These are phyloP conservation scores for Vanderwaltozyma yarrowii DNA, from an alignment of 805 yeast species.

Conservation along the genomic window DNA sequence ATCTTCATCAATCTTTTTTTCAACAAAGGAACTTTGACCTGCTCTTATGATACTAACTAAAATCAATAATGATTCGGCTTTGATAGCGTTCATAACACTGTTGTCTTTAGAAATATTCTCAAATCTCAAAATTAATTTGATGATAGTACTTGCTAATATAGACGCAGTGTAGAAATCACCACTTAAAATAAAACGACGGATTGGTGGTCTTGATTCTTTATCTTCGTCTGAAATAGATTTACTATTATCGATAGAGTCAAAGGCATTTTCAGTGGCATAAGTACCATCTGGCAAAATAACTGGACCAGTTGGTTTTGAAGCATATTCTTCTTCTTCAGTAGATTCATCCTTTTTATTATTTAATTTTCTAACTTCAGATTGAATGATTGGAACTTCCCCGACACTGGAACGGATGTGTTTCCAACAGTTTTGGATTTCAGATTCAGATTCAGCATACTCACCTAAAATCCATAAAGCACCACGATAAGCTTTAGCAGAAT, in stretches of 20 bases:
- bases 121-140: conserved; percentile 76
- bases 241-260: conserved; percentile 85
- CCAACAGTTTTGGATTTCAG: conserved; percentile 78
- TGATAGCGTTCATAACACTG: conserved; percentile 66
- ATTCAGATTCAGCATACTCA: conserved; percentile 69
- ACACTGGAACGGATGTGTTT: conserved; percentile 67
- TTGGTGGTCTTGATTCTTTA: conserved; percentile 47
- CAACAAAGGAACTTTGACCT: conserved; percentile 62
- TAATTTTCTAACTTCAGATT: conserved; percentile 49
- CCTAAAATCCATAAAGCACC: conserved; percentile 96
- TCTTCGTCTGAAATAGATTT: conserved; percentile 52
- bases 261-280: conserved; percentile 82
- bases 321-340: conserved; percentile 23
- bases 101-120: conserved; percentile 44
- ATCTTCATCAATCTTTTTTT: conserved; percentile 85
- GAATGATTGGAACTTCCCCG: conserved; percentile 86
- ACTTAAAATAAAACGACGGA: conserved; percentile 68
- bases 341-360: conserved; percentile 30
- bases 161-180: conserved; percentile 92
- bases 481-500: conserved; percentile 83
- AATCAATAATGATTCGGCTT: conserved; percentile 89
- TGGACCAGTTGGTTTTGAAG: conserved; percentile 46
- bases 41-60: conserved; percentile 86
- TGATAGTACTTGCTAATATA: conserved; percentile 76
- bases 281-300: conserved; percentile 97